Percentiles rank a stretch among this genome's conserved stretches.
phyloP scores from a whole-genome alignment of 2,329 filamentous ascomycete genomes.

The Zarea fungicola region DNA sequence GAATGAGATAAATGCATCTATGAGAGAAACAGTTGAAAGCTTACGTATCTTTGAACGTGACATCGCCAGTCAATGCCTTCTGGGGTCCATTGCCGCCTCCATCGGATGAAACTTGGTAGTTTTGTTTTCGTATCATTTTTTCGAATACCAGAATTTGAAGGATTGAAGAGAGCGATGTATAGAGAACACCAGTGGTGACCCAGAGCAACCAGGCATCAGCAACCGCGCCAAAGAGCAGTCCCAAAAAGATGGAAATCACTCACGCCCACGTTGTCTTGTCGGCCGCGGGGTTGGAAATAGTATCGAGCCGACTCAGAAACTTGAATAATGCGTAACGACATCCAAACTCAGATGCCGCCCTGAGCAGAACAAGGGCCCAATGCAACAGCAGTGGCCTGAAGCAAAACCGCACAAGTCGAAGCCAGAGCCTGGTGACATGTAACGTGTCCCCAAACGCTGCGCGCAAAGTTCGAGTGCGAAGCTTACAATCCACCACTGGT shows the following conservation, averaged over 20 bases:
- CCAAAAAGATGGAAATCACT: neutral
- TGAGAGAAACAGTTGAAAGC: neutral
- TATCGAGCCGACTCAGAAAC: neutral
- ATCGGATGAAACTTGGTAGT: neutral
- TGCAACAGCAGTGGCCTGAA: neutral
- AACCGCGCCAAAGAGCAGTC: neutral
- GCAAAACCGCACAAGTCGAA: neutral
- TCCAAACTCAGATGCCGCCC: neutral
- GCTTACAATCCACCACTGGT: neutral
- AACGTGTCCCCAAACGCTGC: neutral
- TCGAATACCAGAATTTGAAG: conserved; percentile 6
- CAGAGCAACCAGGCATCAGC: conserved; percentile 4
- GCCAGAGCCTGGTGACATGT: neutral
- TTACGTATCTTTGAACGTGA: neutral
- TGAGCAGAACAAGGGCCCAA: conserved; percentile 5
- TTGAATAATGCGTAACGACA: neutral
- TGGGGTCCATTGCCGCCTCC: no score
- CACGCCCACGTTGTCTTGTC: neutral
- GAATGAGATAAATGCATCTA: neutral
- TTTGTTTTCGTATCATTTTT: conserved; percentile 4
- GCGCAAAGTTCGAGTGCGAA: neutral
- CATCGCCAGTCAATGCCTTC: neutral
- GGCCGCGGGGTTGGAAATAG: neutral
- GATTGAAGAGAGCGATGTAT: neutral
- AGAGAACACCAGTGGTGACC: conserved; percentile 3